Conservation (phyloP, 1,284 basidiomycete species). For the Apiotrichum sp. region DNA sequence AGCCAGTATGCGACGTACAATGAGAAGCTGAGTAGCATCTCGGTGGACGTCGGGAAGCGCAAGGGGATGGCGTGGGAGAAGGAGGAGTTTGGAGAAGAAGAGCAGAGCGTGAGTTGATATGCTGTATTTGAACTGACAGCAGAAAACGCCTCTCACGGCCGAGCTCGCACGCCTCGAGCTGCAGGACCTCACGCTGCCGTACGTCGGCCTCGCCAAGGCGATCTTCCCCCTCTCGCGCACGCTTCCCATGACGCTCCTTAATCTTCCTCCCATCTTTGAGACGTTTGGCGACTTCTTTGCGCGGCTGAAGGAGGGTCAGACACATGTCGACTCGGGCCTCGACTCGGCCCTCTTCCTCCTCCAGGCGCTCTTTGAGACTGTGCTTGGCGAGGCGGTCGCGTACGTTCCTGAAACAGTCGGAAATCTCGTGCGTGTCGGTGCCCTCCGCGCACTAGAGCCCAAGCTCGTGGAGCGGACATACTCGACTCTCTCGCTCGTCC, state of each 20-base stretch:
- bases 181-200: constrained; percentile 70
- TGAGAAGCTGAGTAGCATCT: constrained; percentile 40
- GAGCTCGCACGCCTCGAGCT: constrained; percentile 45
- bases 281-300: constrained; percentile 53
- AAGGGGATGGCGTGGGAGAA: constrained; percentile 43
- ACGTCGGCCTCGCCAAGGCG: constrained; percentile 62
- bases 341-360: constrained; percentile 39
- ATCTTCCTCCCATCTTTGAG: constrained; percentile 59
- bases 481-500: constrained; percentile 41
- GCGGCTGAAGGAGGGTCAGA: constrained; percentile 24
- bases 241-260: constrained; percentile 72
- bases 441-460: constrained; percentile 36
- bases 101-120: constrained; percentile 29
- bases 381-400: constrained; percentile 32
- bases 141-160: constrained; percentile 42
- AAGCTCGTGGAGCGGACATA: constrained; percentile 43
- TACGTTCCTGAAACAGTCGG: constrained; percentile 26
- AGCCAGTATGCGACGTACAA: constrained; percentile 42
- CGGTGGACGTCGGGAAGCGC: constrained; percentile 40
- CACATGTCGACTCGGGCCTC: constrained; percentile 39
- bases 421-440: constrained; percentile 35
- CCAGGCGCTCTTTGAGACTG: constrained; percentile 49
- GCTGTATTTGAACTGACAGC: background rate
- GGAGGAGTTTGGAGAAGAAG: constrained; percentile 37
- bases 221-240: constrained; percentile 62